A percentile compares a stretch with the other conserved stretches of the same genome.
phyloP scores from a whole-genome alignment of 2,329 filamentous ascomycete species.

The Botryotinia narcissicola region DNA sequence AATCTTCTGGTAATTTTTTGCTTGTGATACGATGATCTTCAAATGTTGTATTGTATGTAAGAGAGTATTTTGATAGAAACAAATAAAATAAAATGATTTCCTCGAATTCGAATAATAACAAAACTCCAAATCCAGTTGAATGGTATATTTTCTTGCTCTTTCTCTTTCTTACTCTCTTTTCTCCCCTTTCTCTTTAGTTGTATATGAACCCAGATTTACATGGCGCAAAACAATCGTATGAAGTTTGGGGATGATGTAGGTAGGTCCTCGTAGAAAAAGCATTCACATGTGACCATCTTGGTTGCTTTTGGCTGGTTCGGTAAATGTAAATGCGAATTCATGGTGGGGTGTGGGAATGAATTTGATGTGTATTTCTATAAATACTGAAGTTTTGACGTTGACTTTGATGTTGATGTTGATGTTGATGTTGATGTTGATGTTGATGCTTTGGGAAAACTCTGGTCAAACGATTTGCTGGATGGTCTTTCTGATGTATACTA shows the following conservation, averaged over 20 bases:
- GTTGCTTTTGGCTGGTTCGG: conserved; percentile 12
- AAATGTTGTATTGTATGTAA: neutral
- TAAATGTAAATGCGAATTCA: neutral
- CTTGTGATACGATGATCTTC: conserved; percentile 18
- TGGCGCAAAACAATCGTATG: neutral
- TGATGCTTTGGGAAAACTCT: no score
- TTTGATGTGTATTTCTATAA: neutral
- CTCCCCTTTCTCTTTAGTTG: neutral
- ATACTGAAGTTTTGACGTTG: neutral
- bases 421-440: no score
- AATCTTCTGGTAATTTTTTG: conserved; percentile 9
- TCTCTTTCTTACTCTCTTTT: neutral
- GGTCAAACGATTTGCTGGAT: neutral
- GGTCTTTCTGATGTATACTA: neutral
- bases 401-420: no score
- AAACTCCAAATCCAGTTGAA: neutral
- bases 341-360: neutral
- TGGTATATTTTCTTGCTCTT: neutral
- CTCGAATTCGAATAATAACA: neutral
- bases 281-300: conserved; percentile 17
- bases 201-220: neutral
- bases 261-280: neutral
- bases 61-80: neutral
- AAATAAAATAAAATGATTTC: neutral
- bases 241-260: neutral